phyloP scores from a whole-genome alignment of 106 monocot genomes.

The Acanthochlamys bracteata region DNA sequence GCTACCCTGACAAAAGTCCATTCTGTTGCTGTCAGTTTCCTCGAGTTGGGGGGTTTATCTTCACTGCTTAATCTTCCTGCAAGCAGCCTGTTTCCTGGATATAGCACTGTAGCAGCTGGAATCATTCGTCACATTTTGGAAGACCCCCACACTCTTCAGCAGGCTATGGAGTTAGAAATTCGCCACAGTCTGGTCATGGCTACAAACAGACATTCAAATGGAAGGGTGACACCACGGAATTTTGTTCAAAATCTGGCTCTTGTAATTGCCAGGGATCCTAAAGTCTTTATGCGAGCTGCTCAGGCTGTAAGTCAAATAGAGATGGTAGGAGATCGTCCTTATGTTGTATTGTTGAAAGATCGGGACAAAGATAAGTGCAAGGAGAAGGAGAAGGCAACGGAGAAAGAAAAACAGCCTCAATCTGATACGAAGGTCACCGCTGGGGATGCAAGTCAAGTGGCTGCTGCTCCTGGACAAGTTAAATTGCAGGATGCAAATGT shows the following conservation, averaged over 20 bases:
- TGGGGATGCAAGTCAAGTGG: constrained; percentile 17
- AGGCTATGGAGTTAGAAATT: constrained; percentile 98
- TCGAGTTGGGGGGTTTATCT: constrained; percentile 74
- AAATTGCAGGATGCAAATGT: constrained; percentile 52
- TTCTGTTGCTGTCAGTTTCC: constrained; percentile 71
- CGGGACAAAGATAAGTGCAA: constrained; percentile 86
- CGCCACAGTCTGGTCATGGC: constrained; percentile 71
- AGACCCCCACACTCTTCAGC: constrained; percentile 94
- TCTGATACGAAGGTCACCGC: constrained; percentile 20
- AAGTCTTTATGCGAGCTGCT: constrained; percentile 81
- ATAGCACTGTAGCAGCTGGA: constrained; percentile 71
- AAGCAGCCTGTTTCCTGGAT: constrained; percentile 84
- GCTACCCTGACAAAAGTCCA: constrained; percentile 91
- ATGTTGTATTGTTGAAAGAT: constrained; percentile 81
- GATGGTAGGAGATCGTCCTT: constrained; percentile 83
- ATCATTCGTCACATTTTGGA: constrained; percentile 95
- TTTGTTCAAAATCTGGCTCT: constrained; percentile 86
- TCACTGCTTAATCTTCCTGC: constrained; percentile 77
- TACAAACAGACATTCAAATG: constrained; percentile 72
- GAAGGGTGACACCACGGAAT: constrained; percentile 62
- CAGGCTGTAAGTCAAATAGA: constrained; percentile 88
- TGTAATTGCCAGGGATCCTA: constrained; percentile 78
- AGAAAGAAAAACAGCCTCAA: constrained; percentile 53
- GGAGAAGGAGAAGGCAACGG: constrained; percentile 69
- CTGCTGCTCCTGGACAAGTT: constrained; percentile 13